phyloP scores from a whole-genome alignment of 495 filamentous ascomycete species.

The Tuber umbilicatum region DNA sequence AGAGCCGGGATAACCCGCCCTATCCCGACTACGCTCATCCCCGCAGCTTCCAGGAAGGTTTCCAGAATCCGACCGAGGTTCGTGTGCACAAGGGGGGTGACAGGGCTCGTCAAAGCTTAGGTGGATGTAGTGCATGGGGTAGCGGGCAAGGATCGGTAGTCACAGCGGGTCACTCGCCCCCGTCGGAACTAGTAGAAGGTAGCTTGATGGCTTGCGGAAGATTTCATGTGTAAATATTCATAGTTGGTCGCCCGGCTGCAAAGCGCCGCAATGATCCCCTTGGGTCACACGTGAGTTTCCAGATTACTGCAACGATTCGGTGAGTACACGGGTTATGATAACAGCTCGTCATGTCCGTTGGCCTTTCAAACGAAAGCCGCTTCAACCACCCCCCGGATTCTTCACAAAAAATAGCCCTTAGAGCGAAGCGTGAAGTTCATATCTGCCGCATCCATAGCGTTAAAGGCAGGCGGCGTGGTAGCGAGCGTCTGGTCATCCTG shows the following conservation, averaged over 20 bases:
- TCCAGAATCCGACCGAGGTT: background rate
- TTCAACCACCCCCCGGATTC: background rate
- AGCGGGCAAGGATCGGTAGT: background rate
- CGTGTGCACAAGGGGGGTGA: background rate
- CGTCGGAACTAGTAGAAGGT: background rate
- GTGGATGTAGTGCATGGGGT: background rate
- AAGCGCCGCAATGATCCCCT: background rate
- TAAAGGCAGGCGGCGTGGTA: background rate
- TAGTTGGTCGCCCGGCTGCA: background rate
- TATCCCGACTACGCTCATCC: background rate
- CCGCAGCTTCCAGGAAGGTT: background rate
- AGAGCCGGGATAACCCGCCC: background rate
- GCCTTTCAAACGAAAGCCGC: background rate
- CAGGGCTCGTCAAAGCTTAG: background rate
- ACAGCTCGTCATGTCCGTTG: background rate
- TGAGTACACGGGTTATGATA: background rate
- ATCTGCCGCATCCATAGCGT: slow-evolving; percentile 3
- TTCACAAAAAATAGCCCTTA: background rate
- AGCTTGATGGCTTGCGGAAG: background rate
- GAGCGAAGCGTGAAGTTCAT: background rate
- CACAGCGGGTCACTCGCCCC: background rate
- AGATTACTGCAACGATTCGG: background rate
- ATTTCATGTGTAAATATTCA: background rate
- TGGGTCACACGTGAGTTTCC: background rate
- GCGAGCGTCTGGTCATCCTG: background rate